Base-by-base conservation (phyloP, 2,329 filamentous ascomycete genomes). In the Pseudogymnoascus sp. region DNA sequence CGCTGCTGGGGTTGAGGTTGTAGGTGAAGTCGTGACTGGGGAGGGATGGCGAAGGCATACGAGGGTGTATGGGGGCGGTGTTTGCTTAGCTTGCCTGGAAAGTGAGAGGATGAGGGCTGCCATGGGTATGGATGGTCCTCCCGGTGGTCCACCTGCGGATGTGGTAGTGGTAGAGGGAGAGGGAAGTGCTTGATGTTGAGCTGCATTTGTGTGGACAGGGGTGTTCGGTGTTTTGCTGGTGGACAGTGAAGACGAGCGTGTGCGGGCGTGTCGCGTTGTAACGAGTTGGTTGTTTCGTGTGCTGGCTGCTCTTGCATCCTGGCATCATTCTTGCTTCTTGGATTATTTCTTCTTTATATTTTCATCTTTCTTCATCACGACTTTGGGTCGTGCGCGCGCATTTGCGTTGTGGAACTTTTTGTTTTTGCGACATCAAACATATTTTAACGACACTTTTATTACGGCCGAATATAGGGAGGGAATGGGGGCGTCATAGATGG, bases 31-130 rank as follows among this genome's bases (percentile, higher is more conserved):
- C 23, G 62, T 71, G 4, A 63, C 66, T 4, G 68, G 65, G 2
- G 68, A 71, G 16, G 67, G 67, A 11, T 72, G 71, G 71, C 62
- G 69, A 8, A 63, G 71, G 18, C 71, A 73, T 26, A 73, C 71
- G 36, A 65, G 68, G 34, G 71, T 73, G 14, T 73, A 72, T 45
- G 71, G 71, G 2, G 71, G 71, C 2, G 71, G 71, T 1, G 71
- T 72, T 1, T 73, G 71, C 39, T 64, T 66, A 36, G 71, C 71
- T 6, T 73, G 71, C 62, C 63, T 68, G 57, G 71, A 73, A 64
- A 69, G 65, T 23, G 65, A 69, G 62, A 64, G 67, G 59, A 67
- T 66, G 23, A 68, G 45, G 10, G 45, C 14, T 29, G 45, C 23
- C 4, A 51, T 51, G 45, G 45, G 45, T 3, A 31, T 51, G 23